Percentiles rank a stretch among this genome's conserved stretches.
Conservation (phyloP, 805 yeast genomes). For the Candida multigemmis region DNA sequence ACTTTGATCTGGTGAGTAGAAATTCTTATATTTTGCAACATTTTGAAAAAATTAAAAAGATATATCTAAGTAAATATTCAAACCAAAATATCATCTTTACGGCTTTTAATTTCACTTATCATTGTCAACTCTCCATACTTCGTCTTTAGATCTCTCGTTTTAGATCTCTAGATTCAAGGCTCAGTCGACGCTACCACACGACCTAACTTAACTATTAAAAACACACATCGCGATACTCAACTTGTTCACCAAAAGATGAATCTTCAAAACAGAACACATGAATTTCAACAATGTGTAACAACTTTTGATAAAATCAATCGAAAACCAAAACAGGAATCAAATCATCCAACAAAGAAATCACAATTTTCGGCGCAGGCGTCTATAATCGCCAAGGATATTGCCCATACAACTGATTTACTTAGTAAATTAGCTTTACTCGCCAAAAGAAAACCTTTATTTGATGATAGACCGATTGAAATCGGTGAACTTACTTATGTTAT, state of each 20-base stretch:
- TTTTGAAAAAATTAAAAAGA: too few species aligned
- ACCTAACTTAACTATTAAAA: background rate
- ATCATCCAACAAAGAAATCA: slow-evolving; percentile 15
- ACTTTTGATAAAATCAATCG: slow-evolving; percentile 59
- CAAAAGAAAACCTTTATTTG: slow-evolving; percentile 82
- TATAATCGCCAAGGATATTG: slow-evolving; percentile 78
- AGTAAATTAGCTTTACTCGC: slow-evolving; percentile 79
- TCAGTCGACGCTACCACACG: slow-evolving; percentile 1
- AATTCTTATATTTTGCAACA: too few species aligned
- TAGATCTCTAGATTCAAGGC: background rate
- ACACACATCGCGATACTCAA: background rate
- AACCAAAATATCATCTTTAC: too few species aligned
- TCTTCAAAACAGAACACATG: slow-evolving; percentile 84
- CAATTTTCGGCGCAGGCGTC: slow-evolving; percentile 58
- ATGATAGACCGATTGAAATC: slow-evolving; percentile 90
- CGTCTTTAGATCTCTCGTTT: too few species aligned
- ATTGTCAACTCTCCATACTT: too few species aligned
- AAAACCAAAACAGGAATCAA: slow-evolving; percentile 17
- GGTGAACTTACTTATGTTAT: slow-evolving; percentile 83
- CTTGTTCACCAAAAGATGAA: background rate
- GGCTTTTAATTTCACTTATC: too few species aligned
- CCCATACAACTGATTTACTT: slow-evolving; percentile 73
- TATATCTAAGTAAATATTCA: too few species aligned
- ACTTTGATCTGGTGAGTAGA: too few species aligned
- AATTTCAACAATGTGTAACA: slow-evolving; percentile 85